Evolutionary conservation across 257 asterid species (phyloP), one percentile per base, ranked within the genome.

Genomic region (Solanum microdontum): DNA sequence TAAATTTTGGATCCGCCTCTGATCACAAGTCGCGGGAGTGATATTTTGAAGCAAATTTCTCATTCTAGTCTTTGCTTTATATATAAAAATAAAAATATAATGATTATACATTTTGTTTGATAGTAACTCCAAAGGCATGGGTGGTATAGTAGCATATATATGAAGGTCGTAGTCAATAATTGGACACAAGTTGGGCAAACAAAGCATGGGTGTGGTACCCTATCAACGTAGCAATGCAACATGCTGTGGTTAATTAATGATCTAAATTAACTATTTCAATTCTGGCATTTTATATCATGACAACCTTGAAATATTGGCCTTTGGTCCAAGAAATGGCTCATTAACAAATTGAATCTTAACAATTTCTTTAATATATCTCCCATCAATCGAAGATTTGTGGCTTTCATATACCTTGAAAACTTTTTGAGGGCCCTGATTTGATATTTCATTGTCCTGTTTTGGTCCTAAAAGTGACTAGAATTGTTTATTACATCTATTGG

Each of bases 371-470:
- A 26, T 17, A 30, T 80, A 21, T 23, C 48, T 23, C 28, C 36
- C 34, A 84, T 62, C 60, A 58, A 23, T 60, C 24, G 80, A 55
- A 85, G 87, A 87, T 80, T 33, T 88, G 90, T 89, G 92, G 89
- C 82, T 83, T 86, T 87, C 87, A 85, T 88, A 83, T 86, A 88
- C 64, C 66, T 85, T 87, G 64, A 69, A 36, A 83, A 60, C 88
- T 87, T 88, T 90, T 86, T 14, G 82, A 24, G 55, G 87, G 76
- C 88, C 69, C 75, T 87, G 73, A 88, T 87, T 90, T 87, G 69
- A 82, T 28, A 3, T 28, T 30, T 80, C 28, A 48, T 30, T 48
- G 85, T 28, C 79, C 1, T 74, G 21, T 84, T 75, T 86, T 37
- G 51, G 64, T 85, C 85, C 68, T 48, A 82, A 75, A 86, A 70